Base-by-base conservation (phyloP, 164 flowering plant species). In the Saururus chinensis region DNA sequence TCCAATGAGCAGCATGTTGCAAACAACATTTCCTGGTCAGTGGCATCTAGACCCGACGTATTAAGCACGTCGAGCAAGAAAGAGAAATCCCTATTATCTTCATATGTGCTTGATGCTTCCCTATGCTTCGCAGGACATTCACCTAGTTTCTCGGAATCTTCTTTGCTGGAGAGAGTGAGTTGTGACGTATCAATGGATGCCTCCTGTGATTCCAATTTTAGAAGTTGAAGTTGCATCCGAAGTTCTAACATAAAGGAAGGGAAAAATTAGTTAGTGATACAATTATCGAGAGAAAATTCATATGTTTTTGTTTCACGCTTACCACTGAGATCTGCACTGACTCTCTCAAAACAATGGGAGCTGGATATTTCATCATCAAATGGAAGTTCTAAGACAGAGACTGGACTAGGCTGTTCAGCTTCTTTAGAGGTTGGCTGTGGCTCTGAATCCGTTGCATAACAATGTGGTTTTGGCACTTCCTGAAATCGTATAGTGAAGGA, bases 311-410 rank as follows among this genome's bases (percentile, higher is more conserved):
- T 12, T 45, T 14, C 21, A 19, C 1, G 26, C 51, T 67, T 74
- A 92, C 96, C 96, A 51, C 81, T 82, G 17, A 90, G 80, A 60
- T 85, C 96, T 68, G 87, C 86, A 75, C 80, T 85, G 75, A 89
- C 73, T 67, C 81, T 80, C 72, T 81, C 92, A 71, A 87, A 85
- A 73, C 92, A 84, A 51, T 87, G 89, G 40, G 92, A 79, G 71
- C 88, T 71, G 14, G 88, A 79, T 9, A 65, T 22, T 59, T 93
- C 92, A 64, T 83, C 96, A 30, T 58, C 57, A 68, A 82, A 87
- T 62, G 89, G 72, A 67, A 80, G 77, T 71, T 85, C 89, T 51
- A 93, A 69, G 64, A 86, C 81, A 51, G 97, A 93, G 71, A 84
- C 75, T 21, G 96, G 92, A 71, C 92, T 93, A 14, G 89, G 91